These are phyloP conservation scores for Ramaria rubella DNA, from an alignment of 768 basidiomycete genomes.

Conservation along the genomic window DNA sequence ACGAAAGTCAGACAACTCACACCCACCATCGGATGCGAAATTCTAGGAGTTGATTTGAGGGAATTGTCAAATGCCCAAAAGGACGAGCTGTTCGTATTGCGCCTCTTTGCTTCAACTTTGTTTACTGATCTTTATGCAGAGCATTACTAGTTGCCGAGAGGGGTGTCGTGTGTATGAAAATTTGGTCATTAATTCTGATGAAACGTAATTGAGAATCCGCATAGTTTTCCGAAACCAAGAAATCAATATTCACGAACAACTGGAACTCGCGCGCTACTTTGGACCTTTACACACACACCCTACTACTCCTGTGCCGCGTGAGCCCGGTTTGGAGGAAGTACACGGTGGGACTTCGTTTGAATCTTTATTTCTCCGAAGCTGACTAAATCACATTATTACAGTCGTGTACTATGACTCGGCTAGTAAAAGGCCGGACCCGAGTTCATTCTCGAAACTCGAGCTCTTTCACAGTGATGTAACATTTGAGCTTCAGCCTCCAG, in stretches of 20 bases:
- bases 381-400: conserved; percentile 22
- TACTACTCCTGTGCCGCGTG: conserved; percentile 66
- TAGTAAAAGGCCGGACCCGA: conserved; percentile 47
- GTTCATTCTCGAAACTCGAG: conserved; percentile 65
- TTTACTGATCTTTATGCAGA: conserved; percentile 29
- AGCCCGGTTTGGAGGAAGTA: conserved; percentile 68
- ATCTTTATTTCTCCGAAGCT: conserved; percentile 5
- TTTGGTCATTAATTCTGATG: conserved; percentile 1
- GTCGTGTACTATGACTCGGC: conserved; percentile 68
- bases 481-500: conserved; percentile 79
- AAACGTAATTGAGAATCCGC: background rate
- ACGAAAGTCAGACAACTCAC: conserved; percentile 62
- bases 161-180: conserved; percentile 61
- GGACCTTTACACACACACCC: conserved; percentile 80
- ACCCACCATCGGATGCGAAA: conserved; percentile 69
- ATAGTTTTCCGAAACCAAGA: conserved; percentile 74
- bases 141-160: conserved; percentile 70
- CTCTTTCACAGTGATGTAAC: conserved; percentile 82
- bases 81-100: conserved; percentile 73
- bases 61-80: conserved; percentile 62
- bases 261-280: conserved; percentile 64
- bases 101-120: background rate
- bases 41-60: conserved; percentile 65
- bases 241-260: conserved; percentile 58
- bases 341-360: conserved; percentile 41